phyloP scores from a whole-genome alignment of 148 eudicot genomes.

The Vaccinium corymbosum region DNA sequence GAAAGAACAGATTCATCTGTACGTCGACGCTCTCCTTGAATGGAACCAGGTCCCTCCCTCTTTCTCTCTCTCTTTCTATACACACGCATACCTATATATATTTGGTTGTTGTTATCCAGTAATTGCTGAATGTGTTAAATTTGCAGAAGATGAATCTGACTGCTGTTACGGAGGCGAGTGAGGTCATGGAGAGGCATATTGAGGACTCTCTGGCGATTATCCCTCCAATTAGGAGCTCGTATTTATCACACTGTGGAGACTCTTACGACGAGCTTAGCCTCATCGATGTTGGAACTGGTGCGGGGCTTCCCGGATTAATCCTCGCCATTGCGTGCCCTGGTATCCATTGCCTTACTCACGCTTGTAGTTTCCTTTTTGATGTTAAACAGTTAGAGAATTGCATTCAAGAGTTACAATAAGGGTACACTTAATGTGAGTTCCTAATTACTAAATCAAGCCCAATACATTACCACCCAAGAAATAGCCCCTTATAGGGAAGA shows the following conservation, averaged over 20 bases:
- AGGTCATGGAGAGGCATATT: slow-evolving; percentile 85
- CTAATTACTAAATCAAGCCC: not conserved
- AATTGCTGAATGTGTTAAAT: slow-evolving; percentile 9
- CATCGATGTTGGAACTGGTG: slow-evolving; percentile 88
- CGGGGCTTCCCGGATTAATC: slow-evolving; percentile 85
- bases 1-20: slow-evolving; percentile 54
- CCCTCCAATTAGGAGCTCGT: slow-evolving; percentile 50
- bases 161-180: slow-evolving; percentile 60
- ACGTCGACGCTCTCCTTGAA: slow-evolving; percentile 69
- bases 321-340: slow-evolving; percentile 93
- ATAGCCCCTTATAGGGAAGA: not conserved
- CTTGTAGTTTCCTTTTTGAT: not conserved
- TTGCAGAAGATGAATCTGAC: slow-evolving; percentile 88
- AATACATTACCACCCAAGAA: not conserved
- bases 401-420: not conserved
- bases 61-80: not conserved
- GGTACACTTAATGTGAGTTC: not conserved
- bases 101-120: not conserved
- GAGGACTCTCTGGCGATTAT: slow-evolving; percentile 82
- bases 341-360: slow-evolving; percentile 13
- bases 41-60: slow-evolving; percentile 71
- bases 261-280: slow-evolving; percentile 46
- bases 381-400: not conserved
- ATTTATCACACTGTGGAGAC: slow-evolving; percentile 45
- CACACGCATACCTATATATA: not conserved